Percentiles rank a stretch among this genome's conserved stretches.
phyloP scores from a whole-genome alignment of 2,329 filamentous ascomycete genomes.

The Alternaria incomplexa region DNA sequence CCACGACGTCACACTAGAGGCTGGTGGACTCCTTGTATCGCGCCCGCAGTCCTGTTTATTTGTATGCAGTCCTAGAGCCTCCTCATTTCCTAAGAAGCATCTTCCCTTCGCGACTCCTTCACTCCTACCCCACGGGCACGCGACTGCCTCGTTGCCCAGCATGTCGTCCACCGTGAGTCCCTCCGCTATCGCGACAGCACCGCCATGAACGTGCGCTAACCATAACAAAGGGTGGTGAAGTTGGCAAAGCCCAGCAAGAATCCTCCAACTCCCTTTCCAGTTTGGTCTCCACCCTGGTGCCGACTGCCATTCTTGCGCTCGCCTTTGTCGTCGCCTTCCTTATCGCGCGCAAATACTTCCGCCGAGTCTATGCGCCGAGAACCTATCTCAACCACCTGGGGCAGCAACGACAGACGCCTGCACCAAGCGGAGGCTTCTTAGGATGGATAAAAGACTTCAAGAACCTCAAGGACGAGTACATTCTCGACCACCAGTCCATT shows the following conservation, averaged over 20 bases:
- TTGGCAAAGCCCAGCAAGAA: conserved; percentile 24
- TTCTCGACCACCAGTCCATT: conserved; percentile 57
- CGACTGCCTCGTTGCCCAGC: conserved; percentile 16
- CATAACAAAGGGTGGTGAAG: conserved; percentile 25
- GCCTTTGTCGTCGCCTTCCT: conserved; percentile 49
- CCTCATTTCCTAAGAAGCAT: conserved; percentile 5
- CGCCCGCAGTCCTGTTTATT: conserved; percentile 26
- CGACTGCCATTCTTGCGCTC: conserved; percentile 34
- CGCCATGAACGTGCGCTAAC: conserved; percentile 2
- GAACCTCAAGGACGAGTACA: conserved; percentile 52
- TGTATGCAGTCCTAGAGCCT: conserved; percentile 17
- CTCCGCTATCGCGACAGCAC: not conserved
- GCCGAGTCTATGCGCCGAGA: conserved; percentile 53
- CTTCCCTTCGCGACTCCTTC: conserved; percentile 6
- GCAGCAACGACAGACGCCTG: conserved; percentile 55
- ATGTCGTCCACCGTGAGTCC: conserved; percentile 33
- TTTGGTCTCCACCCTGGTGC: conserved; percentile 44
- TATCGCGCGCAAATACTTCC: conserved; percentile 51
- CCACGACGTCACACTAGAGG: conserved; percentile 22
- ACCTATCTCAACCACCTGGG: conserved; percentile 55
- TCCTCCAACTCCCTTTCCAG: conserved; percentile 57
- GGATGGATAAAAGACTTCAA: conserved; percentile 61
- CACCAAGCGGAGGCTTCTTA: conserved; percentile 53
- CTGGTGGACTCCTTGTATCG: conserved; percentile 20
- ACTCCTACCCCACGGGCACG: conserved; percentile 8